Conservation (phyloP, 495 filamentous ascomycete species). For the Podospora bellae-mahoneyi region DNA sequence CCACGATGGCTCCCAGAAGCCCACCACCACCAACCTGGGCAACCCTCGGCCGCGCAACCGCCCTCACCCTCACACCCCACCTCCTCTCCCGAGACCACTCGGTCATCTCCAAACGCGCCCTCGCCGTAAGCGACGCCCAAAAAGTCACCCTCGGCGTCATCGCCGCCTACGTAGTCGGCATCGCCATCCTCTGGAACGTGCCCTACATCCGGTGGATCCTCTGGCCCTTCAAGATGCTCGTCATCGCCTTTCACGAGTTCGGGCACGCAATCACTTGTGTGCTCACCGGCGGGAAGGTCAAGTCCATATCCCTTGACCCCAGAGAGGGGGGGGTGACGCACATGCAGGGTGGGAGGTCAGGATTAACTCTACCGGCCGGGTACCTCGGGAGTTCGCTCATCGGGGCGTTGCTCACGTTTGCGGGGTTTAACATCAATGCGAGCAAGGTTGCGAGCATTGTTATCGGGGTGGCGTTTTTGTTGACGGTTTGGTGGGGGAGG, state of each 20-base stretch:
- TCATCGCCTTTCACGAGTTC: slow-evolving; percentile 83
- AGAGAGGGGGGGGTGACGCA: slow-evolving; percentile 71
- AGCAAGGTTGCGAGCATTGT: slow-evolving; percentile 72
- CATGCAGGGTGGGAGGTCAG: slow-evolving; percentile 72
- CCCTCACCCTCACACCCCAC: slow-evolving; percentile 10
- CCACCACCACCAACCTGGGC: slow-evolving; percentile 1
- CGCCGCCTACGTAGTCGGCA: slow-evolving; percentile 65
- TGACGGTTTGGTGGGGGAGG: slow-evolving; percentile 77
- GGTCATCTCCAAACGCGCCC: slow-evolving; percentile 38
- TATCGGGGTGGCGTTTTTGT: slow-evolving; percentile 67
- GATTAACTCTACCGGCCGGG: slow-evolving; percentile 70
- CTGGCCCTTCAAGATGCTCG: slow-evolving; percentile 91
- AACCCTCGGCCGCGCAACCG: slow-evolving; percentile 1
- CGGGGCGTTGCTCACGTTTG: slow-evolving; percentile 73
- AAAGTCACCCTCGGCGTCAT: slow-evolving; percentile 64
- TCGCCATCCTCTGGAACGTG: slow-evolving; percentile 74
- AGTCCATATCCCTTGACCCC: slow-evolving; percentile 61
- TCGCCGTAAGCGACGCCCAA: slow-evolving; percentile 67
- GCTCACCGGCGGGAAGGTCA: slow-evolving; percentile 68
- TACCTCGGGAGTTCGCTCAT: slow-evolving; percentile 74
- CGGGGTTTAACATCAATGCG: slow-evolving; percentile 75
- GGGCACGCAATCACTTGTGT: slow-evolving; percentile 70
- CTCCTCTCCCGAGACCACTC: slow-evolving; percentile 5
- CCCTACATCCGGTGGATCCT: slow-evolving; percentile 69
- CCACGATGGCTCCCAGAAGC: neutral